A percentile compares a stretch with the other conserved stretches of the same genome.
Evolutionary conservation across 176 grass and related monocot species (phyloP).

Genomic region (Oryza nivara): DNA sequence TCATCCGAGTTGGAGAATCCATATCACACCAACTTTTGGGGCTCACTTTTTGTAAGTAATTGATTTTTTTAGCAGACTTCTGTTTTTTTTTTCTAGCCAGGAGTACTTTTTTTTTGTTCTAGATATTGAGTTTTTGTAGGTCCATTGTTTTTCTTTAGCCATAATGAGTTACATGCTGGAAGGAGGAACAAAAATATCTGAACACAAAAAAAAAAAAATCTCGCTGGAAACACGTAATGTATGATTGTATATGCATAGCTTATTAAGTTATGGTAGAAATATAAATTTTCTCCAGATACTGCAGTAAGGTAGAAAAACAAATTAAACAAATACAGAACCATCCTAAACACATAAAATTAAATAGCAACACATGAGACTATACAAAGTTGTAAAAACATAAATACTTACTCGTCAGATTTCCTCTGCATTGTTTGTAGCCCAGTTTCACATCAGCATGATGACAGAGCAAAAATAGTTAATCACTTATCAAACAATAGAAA

Average conservation of each 20-base stretch:
- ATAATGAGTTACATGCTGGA: background rate
- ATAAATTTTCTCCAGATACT: slow-evolving; percentile 10
- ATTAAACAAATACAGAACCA: slow-evolving; percentile 3
- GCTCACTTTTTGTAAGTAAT: background rate
- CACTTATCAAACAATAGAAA: slow-evolving; percentile 34
- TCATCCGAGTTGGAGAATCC: background rate
- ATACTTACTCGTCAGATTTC: slow-evolving; percentile 98
- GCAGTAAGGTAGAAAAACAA: slow-evolving; percentile 13
- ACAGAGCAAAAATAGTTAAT: slow-evolving; percentile 56
- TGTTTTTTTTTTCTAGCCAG: background rate
- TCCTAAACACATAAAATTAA: slow-evolving; percentile 29
- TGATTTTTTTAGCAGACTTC: background rate
- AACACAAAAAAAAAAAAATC: background rate
- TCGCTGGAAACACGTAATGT: slow-evolving; percentile 20
- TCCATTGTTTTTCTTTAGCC: background rate
- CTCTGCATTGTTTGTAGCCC: slow-evolving; percentile 65
- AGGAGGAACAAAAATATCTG: background rate
- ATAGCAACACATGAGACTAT: slow-evolving; percentile 11
- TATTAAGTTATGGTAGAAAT: background rate
- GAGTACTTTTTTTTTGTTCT: background rate
- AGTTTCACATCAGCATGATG: slow-evolving; percentile 44
- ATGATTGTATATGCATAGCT: slow-evolving; percentile 6
- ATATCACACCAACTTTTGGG: background rate
- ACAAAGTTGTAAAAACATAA: slow-evolving; percentile 36
- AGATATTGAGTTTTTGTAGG: background rate